Evolutionary conservation across 1,139 yeast species (phyloP).

Genomic region (Hemisphaericaspora lyxosophila): DNA sequence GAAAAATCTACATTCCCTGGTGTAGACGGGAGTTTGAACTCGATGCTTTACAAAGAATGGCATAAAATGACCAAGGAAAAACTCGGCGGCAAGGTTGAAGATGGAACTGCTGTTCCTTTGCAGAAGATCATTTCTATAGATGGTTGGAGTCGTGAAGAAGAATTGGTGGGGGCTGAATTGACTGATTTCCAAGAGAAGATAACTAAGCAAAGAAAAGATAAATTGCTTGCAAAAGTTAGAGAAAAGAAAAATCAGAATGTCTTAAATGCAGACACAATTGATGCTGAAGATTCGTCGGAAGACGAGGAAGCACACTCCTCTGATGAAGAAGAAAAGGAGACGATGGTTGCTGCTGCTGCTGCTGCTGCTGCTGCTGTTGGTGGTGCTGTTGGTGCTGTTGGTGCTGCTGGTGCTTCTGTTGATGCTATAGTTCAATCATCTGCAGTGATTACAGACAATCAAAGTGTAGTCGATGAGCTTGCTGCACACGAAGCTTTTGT

Average conservation of each 20-base stretch:
- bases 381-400: too few relatives aligned
- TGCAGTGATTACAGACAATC: slow-evolving; percentile 11
- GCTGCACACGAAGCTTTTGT: slow-evolving; percentile 45
- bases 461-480: slow-evolving; percentile 26
- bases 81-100: slow-evolving; percentile 45
- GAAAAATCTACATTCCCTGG: slow-evolving; percentile 44
- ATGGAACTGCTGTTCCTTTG: slow-evolving; percentile 59
- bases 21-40: slow-evolving; percentile 19
- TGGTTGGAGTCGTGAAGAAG: slow-evolving; percentile 46
- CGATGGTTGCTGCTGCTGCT: neutral
- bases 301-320: slow-evolving; percentile 34
- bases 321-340: slow-evolving; percentile 21
- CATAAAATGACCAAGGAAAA: slow-evolving; percentile 36
- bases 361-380: slow-evolving; percentile 8
- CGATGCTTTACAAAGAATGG: slow-evolving; percentile 60
- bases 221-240: slow-evolving; percentile 52
- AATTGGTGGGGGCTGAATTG: slow-evolving; percentile 51
- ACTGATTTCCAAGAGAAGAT: slow-evolving; percentile 47
- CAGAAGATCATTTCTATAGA: slow-evolving; percentile 36
- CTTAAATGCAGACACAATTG: slow-evolving; percentile 43
- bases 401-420: too few relatives aligned
- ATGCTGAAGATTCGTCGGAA: slow-evolving; percentile 37
- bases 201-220: slow-evolving; percentile 42
- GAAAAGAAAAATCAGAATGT: slow-evolving; percentile 57
- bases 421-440: slow-evolving; percentile 7